Evolutionary conservation across 1,139 yeast genomes (phyloP), one percentile per base, ranked within the genome.

Genomic region (Pichia sp.): DNA sequence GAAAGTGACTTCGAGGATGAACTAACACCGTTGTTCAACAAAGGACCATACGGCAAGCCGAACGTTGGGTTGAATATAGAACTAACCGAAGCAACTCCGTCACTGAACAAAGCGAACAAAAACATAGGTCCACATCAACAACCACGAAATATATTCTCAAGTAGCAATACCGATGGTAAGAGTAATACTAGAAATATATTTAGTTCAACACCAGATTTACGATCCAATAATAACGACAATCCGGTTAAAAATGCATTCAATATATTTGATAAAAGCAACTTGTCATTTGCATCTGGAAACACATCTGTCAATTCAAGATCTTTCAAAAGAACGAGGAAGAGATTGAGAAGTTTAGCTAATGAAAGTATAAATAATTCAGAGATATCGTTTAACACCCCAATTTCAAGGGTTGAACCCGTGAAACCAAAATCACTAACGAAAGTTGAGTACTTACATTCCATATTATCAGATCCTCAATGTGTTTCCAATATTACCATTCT

Each of bases 401-500:
- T 50, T 18, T 16, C 39, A 22, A 39, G 27, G 8, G 22, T 16
- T 16, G 2, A 32, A 7, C 36, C 30, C 15, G 6, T 27, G 13
- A 32, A 32, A 16, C 7, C 7, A 15, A 7, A 18, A 16, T 32
- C 36, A 2, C 16, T 16, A 15, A 16, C 22, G 7, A 32, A 18
- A 9, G 16, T 16, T 11, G 43, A 27, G n/a, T 45, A 9, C 36
- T 46, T 43, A 7, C 48, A 49, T 16, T 45, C 43, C 3, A 43
- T 59, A 7, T 44, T 63, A 13, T 46, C 59, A 44, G 74, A 85
- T 55, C 83, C 86, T 1, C 71, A 72, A 45, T 66, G 77, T 3
- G 92, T 95, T 0, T 81, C 80, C 56, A 76, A 85, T 24, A 63
- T 87, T 12, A 79, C 89, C 27, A 67, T 88, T 35, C 83, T 88